These are phyloP conservation scores for Yarrowia phangngaensis DNA, from an alignment of 805 yeast genomes.

Conservation along the genomic window DNA sequence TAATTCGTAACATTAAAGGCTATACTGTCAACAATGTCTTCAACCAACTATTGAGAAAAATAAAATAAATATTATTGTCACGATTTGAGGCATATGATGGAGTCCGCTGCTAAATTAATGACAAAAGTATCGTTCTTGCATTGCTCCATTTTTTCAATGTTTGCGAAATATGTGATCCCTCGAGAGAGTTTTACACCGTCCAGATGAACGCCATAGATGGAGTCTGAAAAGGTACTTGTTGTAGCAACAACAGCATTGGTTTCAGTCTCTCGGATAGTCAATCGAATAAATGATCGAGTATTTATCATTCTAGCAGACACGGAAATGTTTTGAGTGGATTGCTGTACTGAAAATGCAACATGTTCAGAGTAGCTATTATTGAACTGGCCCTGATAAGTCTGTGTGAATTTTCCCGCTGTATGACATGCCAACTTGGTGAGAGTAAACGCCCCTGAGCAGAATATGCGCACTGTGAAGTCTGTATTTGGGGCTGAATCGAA, in stretches of 20 bases:
- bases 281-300: conserved; percentile 1
- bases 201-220: conserved; percentile 13
- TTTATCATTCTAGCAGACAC: conserved; percentile 7
- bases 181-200: conserved; percentile 1
- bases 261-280: not conserved
- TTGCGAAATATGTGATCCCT: conserved; percentile 1
- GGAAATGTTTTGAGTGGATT: not conserved
- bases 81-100: too few species aligned
- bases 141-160: conserved; percentile 16
- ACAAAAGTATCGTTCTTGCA: not conserved
- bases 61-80: too few species aligned
- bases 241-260: not conserved
- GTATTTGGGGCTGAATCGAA: conserved; percentile 15
- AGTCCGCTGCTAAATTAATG: conserved; percentile 8
- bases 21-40: too few species aligned
- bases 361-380: conserved; percentile 13
- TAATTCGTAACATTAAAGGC: too few species aligned
- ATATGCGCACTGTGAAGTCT: conserved; percentile 1
- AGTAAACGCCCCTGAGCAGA: not conserved
- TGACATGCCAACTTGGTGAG: conserved; percentile 8
- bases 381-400: conserved; percentile 4
- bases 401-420: conserved; percentile 12
- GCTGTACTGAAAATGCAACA: conserved; percentile 11
- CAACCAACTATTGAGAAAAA: too few species aligned
- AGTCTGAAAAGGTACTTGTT: conserved; percentile 6